Base-by-base conservation (phyloP, 164 flowering plant species). In the Hamamelis virginiana region DNA sequence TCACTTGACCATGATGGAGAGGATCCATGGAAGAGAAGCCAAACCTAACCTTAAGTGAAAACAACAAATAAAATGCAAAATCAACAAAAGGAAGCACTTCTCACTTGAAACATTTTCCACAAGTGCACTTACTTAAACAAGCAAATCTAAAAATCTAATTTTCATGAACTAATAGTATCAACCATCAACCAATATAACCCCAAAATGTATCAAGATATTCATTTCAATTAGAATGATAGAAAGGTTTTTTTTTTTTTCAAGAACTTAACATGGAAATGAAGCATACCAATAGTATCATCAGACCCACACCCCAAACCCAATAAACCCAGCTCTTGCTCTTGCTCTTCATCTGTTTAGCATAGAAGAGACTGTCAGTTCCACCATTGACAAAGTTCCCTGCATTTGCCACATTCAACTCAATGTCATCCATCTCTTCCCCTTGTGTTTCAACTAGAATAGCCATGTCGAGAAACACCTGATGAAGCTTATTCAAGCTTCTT, bases 391-490 rank as follows among this genome's bases (percentile, higher is more conserved):
- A 86, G 19, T 62, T 16, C 8, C 86, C 81, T 0, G 88, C 94
- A 16, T 64, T 68, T 3, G 69, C 87, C 69, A 90, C 82, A 76
- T 92, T 89, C 38, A 76, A 69, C 60, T 92, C 94, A 13, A 92
- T 90, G 22, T 85, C 84, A 52, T 89, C 87, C 38, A 90, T 69
- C 71, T 81, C 65, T 21, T 81, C 94, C 1, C 93, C 96, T 64
- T 92, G 96, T 13, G 80, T 61, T 70, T 87, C 96, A 6, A 90
- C 92, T 72, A 90, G 56, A 65, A 90, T 83, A 9, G 97, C 91
- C 97, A 91, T 91, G 72, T 91, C 97, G 6, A 89, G 87, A 68
- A 92, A 90, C 25, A 91, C 88, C 64, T 92, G 91, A 63, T 89
- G 94, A 66, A 92, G 79, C 76, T 79, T 86, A 12, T 72, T 75